phyloP scores from a whole-genome alignment of 768 basidiomycete species.

The Trametes maxima region DNA sequence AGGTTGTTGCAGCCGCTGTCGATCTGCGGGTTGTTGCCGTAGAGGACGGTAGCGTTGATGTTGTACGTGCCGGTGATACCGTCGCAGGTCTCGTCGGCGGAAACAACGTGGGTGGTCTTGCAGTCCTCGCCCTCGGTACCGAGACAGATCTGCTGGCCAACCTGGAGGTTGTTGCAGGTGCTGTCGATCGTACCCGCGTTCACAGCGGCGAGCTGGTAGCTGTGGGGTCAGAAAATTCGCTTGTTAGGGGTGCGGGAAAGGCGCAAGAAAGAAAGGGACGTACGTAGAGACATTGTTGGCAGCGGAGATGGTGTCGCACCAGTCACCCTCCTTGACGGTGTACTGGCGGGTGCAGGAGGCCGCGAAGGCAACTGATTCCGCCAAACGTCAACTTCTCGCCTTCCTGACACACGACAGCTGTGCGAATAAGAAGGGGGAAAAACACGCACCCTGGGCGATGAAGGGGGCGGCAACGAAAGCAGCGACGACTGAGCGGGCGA shows the following conservation, averaged over 20 bases:
- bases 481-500: slow-evolving; percentile 40
- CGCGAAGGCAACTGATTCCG: slow-evolving; percentile 23
- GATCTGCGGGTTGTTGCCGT: slow-evolving; percentile 77
- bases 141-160: slow-evolving; percentile 59
- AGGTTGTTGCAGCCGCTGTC: slow-evolving; percentile 59
- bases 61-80: slow-evolving; percentile 41
- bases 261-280: slow-evolving; percentile 24
- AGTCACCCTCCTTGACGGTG: slow-evolving; percentile 58
- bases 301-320: slow-evolving; percentile 70
- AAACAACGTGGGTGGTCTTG: slow-evolving; percentile 57
- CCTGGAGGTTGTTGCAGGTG: slow-evolving; percentile 59
- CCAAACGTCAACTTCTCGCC: not conserved
- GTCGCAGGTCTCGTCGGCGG: slow-evolving; percentile 59
- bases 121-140: slow-evolving; percentile 65
- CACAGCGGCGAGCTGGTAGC: slow-evolving; percentile 72
- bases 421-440: not conserved
- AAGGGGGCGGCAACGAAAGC: slow-evolving; percentile 50
- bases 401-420: not conserved
- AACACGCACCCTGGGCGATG: slow-evolving; percentile 45
- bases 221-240: slow-evolving; percentile 28
- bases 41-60: slow-evolving; percentile 57
- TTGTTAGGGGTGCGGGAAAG: not conserved
- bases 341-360: slow-evolving; percentile 58
- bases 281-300: slow-evolving; percentile 64
- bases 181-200: slow-evolving; percentile 54